Conservation (phyloP, 1,284 basidiomycete species). For the Hypsizygus ulmarius region DNA sequence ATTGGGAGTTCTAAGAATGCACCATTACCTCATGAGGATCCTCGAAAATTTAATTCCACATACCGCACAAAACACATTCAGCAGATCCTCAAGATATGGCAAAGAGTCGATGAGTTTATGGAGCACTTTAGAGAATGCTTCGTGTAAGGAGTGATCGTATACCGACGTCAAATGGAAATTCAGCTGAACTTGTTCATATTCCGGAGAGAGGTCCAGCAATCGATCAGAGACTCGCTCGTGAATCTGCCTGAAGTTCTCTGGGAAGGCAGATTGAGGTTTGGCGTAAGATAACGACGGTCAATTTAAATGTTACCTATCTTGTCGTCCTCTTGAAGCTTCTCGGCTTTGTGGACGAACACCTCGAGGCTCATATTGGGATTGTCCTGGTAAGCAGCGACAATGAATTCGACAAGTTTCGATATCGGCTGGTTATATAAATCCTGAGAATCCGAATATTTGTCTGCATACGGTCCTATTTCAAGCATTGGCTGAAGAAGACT, state of each 20-base stretch:
- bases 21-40: conserved; percentile 6
- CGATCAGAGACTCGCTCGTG: conserved; percentile 83
- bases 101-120: conserved; percentile 72
- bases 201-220: conserved; percentile 67
- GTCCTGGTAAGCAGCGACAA: conserved; percentile 69
- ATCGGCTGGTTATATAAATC: conserved; percentile 77
- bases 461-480: not conserved
- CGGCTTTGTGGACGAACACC: conserved; percentile 96
- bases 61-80: conserved; percentile 81
- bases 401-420: conserved; percentile 74
- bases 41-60: conserved; percentile 20
- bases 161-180: conserved; percentile 89
- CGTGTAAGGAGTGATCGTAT: conserved; percentile 85
- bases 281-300: conserved; percentile 1
- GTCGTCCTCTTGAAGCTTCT: conserved; percentile 90
- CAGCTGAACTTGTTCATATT: conserved; percentile 68
- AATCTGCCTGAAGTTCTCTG: conserved; percentile 87
- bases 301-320: conserved; percentile 66
- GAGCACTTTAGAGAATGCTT: conserved; percentile 80
- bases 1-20: conserved; percentile 71
- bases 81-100: conserved; percentile 73
- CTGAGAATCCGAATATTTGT: conserved; percentile 30
- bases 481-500: conserved; percentile 21
- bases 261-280: conserved; percentile 6
- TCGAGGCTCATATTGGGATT: conserved; percentile 84